Evolutionary conservation across 352 stramenopile species (phyloP).

Genomic region (Phytophthora cajani): DNA sequence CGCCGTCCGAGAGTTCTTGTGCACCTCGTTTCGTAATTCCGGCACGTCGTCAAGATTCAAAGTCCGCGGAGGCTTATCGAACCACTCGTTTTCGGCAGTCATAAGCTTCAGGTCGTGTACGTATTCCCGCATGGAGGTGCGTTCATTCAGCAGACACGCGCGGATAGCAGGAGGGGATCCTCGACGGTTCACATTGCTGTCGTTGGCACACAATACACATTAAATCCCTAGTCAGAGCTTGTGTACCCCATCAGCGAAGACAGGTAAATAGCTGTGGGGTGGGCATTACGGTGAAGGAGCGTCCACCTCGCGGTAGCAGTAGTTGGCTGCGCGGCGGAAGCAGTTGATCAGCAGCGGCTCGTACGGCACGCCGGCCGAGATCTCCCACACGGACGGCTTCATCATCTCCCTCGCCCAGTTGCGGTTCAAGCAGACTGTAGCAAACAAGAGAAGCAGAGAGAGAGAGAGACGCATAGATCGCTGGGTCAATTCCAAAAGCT

Average conservation of each 20-base stretch:
- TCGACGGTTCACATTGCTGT: slow-evolving; percentile 87
- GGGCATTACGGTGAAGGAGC: slow-evolving; percentile 80
- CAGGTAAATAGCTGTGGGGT: slow-evolving; percentile 4
- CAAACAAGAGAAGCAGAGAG: slow-evolving; percentile 7
- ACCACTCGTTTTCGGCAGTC: slow-evolving; percentile 74
- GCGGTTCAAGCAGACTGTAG: slow-evolving; percentile 69
- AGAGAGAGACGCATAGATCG: slow-evolving; percentile 13
- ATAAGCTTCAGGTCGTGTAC: slow-evolving; percentile 84
- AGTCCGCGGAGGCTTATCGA: slow-evolving; percentile 50
- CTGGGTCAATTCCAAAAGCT: slow-evolving; percentile 10
- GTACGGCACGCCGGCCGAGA: slow-evolving; percentile 77
- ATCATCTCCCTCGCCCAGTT: slow-evolving; percentile 85
- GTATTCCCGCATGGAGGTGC: slow-evolving; percentile 88
- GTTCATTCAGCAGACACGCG: slow-evolving; percentile 82
- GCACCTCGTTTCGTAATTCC: slow-evolving; percentile 64
- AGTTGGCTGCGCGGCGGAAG: slow-evolving; percentile 85
- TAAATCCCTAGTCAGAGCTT: slow-evolving; percentile 13
- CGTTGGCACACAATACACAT: slow-evolving; percentile 6
- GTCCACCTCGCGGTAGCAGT: slow-evolving; percentile 89
- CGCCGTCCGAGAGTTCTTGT: slow-evolving; percentile 50
- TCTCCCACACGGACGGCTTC: slow-evolving; percentile 85
- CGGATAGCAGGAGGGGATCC: slow-evolving; percentile 85
- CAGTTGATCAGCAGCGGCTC: slow-evolving; percentile 81
- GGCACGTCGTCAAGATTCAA: slow-evolving; percentile 57
- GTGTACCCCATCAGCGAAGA: background rate